Evolutionary conservation across 331 rosid species (phyloP).

Genomic region (Malus hybrid): DNA sequence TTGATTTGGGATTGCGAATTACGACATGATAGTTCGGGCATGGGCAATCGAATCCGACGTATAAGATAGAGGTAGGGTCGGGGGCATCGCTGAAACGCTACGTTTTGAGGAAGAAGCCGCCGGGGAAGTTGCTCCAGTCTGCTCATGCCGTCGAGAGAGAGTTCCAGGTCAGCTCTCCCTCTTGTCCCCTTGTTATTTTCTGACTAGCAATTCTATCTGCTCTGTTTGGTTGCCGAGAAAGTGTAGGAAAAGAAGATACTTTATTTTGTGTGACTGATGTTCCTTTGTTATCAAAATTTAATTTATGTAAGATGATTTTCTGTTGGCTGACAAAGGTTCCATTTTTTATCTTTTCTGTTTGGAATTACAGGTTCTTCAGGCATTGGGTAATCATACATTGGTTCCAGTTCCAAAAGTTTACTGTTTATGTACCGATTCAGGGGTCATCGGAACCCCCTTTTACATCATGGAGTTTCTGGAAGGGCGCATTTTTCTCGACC

Average conservation of each 20-base stretch:
- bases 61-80: slow-evolving; percentile 60
- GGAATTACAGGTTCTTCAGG: slow-evolving; percentile 62
- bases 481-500: slow-evolving; percentile 74
- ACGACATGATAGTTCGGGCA: slow-evolving; percentile 56
- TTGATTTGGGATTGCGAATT: not conserved
- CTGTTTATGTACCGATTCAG: slow-evolving; percentile 73
- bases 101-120: slow-evolving; percentile 88
- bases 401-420: slow-evolving; percentile 85
- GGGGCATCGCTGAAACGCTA: slow-evolving; percentile 45
- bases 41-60: slow-evolving; percentile 92
- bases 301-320: not conserved
- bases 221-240: not conserved
- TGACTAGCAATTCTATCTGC: not conserved
- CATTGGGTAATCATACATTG: slow-evolving; percentile 51
- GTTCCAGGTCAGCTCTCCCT: slow-evolving; percentile 45
- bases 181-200: not conserved
- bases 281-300: not conserved
- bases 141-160: slow-evolving; percentile 98
- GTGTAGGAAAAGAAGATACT: not conserved
- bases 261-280: too few species aligned
- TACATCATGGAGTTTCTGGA: slow-evolving; percentile 93
- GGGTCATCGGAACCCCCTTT: slow-evolving; percentile 75
- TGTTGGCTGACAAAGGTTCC: not conserved
- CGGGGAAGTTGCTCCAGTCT: slow-evolving; percentile 68
- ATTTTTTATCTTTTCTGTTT: not conserved